Base-by-base conservation (phyloP, 1,139 yeast species). In the Diutina pseudorugosa region DNA sequence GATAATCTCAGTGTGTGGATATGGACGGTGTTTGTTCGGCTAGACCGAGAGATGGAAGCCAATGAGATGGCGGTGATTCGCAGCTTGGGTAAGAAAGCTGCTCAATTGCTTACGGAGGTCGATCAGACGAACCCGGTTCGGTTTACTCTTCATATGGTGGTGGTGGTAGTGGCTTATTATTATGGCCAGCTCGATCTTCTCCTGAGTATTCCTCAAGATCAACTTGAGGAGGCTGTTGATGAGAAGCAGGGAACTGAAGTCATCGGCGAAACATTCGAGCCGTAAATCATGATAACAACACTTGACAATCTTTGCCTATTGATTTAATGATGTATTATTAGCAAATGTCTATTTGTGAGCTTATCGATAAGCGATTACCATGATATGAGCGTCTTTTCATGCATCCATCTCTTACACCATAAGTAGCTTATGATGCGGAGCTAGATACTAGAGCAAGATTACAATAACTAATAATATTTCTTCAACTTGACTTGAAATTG, bases 41-140 rank as follows among this genome's bases (percentile, higher is more conserved):
- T 45, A n/a, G 49, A 45, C 30, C 36, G 49, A 12, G 49, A 45
- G 27, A 45, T 45, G 49, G 49, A 45, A 5, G 49, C 49, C 5
- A 45, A 27, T 18, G 49, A 45, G 27, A 8, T 45, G 21, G 36
- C 27, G 41, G 30, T 45, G 16, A 45, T 45, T 18, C 49, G 49
- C 4, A 41, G 27, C 2, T 18, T 45, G 11, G 49, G 49, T 12
- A 45, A 45, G 27, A 45, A 45, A 16, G 49, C 49, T 4, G 23
- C 23, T 4, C 27, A 27, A 18, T 18, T 45, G 19, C 11, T 25
- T 5, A 18, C 20, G 2, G 18, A 27, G 23, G 40, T 45, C 11
- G 49, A 45, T 12, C 14, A 4, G 4, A 12, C 6, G 8, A 45
- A 45, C 30, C 36, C 49, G 9, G 49, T 18, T 1, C 6, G 41